These are phyloP conservation scores for Lobulomyces angularis DNA, from an alignment of 192 early-diverging fungal genomes.

Conservation along the genomic window DNA sequence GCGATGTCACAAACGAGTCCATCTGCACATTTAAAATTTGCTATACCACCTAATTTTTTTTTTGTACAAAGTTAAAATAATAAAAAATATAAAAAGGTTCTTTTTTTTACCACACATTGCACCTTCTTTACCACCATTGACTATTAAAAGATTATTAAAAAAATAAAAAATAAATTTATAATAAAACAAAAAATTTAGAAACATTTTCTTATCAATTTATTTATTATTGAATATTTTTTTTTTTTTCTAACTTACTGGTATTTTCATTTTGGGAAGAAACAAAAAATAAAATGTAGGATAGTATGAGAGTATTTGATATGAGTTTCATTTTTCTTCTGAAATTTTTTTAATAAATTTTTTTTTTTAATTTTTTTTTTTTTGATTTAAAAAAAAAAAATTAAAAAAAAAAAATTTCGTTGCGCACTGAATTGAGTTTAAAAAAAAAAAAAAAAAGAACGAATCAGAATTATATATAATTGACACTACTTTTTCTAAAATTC, in stretches of 20 bases:
- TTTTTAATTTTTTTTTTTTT: conserved; percentile 14
- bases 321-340: too few species aligned
- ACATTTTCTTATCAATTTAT: conserved; percentile 3
- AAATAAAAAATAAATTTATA: conserved; percentile 12
- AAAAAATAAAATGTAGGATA: too few species aligned
- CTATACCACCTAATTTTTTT: conserved; percentile 6
- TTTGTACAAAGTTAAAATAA: conserved; percentile 5
- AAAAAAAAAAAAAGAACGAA: too few species aligned
- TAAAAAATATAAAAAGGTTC: conserved; percentile 3
- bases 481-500: too few species aligned
- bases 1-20: too few species aligned
- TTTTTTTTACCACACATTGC: conserved; percentile 8
- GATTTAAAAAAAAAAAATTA: conserved; percentile 22
- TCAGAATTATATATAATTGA: too few species aligned
- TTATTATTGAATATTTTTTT: conserved; percentile 8
- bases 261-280: conserved; percentile 1
- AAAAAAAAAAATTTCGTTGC: too few species aligned
- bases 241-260: conserved; percentile 4
- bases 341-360: too few species aligned
- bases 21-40: too few species aligned
- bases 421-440: too few species aligned
- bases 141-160: conserved; percentile 6
- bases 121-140: conserved; percentile 7
- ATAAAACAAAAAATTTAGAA: too few species aligned
- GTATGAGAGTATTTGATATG: too few species aligned